A percentile compares a stretch with the other conserved stretches of the same genome.
Evolutionary conservation across 306 rosid species (phyloP).

Genomic region (Astragalus membranaceus): DNA sequence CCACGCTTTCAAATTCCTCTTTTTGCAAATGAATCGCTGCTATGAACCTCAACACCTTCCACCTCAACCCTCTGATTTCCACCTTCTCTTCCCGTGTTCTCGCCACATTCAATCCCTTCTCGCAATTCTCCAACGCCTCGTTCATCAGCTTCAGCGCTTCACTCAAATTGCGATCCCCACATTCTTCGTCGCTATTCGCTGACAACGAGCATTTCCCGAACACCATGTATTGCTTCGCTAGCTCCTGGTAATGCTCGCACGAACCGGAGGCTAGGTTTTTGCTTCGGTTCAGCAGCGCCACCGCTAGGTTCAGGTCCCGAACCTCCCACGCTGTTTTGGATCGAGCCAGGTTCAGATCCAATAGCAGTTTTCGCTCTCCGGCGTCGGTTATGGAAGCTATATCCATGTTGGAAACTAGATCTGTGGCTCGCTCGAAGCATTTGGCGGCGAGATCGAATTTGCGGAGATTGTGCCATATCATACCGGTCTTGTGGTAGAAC

Average conservation of each 20-base stretch:
- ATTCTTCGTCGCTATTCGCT: neutral
- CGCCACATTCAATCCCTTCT: conserved; percentile 54
- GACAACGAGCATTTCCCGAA: conserved; percentile 58
- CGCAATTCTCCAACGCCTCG: conserved; percentile 77
- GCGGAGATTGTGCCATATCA: conserved; percentile 58
- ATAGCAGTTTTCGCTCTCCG: conserved; percentile 48
- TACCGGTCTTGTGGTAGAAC: conserved; percentile 75
- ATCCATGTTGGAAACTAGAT: conserved; percentile 50
- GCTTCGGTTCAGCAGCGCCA: conserved; percentile 68
- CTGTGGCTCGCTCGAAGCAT: conserved; percentile 86
- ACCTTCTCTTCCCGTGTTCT: conserved; percentile 42
- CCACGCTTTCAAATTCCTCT: conserved; percentile 72
- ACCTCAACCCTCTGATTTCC: conserved; percentile 49
- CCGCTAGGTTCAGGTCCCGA: conserved; percentile 56
- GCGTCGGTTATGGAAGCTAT: conserved; percentile 23
- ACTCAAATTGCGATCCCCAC: conserved; percentile 10
- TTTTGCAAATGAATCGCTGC: conserved; percentile 79
- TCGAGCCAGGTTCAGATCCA: conserved; percentile 73
- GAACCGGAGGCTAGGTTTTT: conserved; percentile 55
- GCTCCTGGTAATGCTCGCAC: conserved; percentile 45
- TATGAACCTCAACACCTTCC: conserved; percentile 71
- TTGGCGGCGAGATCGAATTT: conserved; percentile 73
- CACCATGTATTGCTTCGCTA: conserved; percentile 54
- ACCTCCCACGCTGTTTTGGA: conserved; percentile 82
- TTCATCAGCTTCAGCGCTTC: conserved; percentile 80